phyloP scores from a whole-genome alignment of 352 stramenopile species.

The Peronospora farinosa region DNA sequence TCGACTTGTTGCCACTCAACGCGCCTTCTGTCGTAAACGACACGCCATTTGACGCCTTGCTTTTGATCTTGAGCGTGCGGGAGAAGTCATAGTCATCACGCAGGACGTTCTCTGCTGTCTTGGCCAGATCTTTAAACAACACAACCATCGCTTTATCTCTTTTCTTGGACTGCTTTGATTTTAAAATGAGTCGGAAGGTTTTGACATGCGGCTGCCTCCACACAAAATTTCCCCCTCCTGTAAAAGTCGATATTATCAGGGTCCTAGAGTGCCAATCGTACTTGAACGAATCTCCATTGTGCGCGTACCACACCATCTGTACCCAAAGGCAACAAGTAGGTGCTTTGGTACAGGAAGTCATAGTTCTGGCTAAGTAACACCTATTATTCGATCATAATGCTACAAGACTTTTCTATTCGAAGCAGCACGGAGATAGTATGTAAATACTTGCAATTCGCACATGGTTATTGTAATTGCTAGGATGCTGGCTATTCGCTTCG shows the following conservation, averaged over 20 bases:
- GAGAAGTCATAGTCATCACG: constrained; percentile 75
- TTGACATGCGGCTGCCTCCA: constrained; percentile 9
- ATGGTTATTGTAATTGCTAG: not conserved
- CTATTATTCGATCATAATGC: no score
- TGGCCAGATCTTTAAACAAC: constrained; percentile 79
- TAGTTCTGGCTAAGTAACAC: no score
- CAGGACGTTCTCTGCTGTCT: constrained; percentile 70
- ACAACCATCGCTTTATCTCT: constrained; percentile 37
- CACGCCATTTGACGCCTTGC: constrained; percentile 66
- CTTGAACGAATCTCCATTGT: constrained; percentile 4
- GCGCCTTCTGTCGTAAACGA: constrained; percentile 70
- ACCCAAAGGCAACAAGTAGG: constrained; percentile 6
- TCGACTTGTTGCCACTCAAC: constrained; percentile 77
- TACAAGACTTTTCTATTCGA: no score
- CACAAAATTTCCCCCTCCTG: constrained; percentile 23
- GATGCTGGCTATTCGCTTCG: not conserved
- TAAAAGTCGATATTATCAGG: constrained; percentile 1
- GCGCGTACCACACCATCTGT: constrained; percentile 1
- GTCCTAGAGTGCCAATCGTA: constrained; percentile 12
- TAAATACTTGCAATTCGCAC: not conserved
- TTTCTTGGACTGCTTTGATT: constrained; percentile 29
- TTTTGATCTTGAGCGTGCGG: constrained; percentile 80
- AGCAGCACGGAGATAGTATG: not conserved
- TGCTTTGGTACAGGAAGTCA: no score
- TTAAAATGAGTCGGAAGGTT: constrained; percentile 23